These are phyloP conservation scores for Sporothrix sp. DNA, from an alignment of 2,329 filamentous ascomycete genomes.

Conservation along the genomic window DNA sequence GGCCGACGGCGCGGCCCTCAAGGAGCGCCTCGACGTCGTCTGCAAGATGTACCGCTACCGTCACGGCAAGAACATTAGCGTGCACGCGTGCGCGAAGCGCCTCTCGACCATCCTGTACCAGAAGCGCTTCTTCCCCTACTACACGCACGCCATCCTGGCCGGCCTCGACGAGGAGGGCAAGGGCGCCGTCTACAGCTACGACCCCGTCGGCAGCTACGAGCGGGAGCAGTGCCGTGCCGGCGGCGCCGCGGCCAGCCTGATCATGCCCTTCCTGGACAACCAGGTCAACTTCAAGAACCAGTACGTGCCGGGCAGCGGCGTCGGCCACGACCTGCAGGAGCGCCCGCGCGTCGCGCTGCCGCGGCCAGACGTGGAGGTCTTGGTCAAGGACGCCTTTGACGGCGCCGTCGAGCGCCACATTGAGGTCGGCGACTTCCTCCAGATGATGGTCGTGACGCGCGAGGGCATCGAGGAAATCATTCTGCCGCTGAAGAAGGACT, in stretches of 20 bases:
- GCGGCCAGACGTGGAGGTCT: constrained; percentile 63
- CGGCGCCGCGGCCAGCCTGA: constrained; percentile 83
- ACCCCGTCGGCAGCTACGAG: constrained; percentile 96
- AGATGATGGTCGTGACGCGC: constrained; percentile 88
- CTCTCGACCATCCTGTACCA: constrained; percentile 91
- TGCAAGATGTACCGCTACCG: constrained; percentile 99
- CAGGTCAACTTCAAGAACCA: constrained; percentile 99
- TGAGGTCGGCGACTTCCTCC: constrained; percentile 91
- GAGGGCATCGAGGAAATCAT: constrained; percentile 82
- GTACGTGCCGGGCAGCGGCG: constrained; percentile 77
- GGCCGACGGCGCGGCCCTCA: constrained; percentile 85
- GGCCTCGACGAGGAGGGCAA: constrained; percentile 90
- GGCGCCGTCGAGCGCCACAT: constrained; percentile 98
- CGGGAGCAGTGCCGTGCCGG: constrained; percentile 91
- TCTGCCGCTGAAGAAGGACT: constrained; percentile 83
- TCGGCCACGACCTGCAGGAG: constrained; percentile 69
- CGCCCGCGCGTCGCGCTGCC: constrained; percentile 61
- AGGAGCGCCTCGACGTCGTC: constrained; percentile 85
- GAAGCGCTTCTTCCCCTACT: constrained; percentile 99
- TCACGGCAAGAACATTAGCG: constrained; percentile 91
- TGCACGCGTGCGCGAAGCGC: constrained; percentile 89
- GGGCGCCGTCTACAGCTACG: constrained; percentile 93
- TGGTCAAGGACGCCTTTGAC: constrained; percentile 96
- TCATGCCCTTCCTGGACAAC: constrained; percentile 99
- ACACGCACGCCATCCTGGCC: constrained; percentile 87